Conservation (phyloP, 768 basidiomycete genomes). For the Tulasnella sp. region DNA sequence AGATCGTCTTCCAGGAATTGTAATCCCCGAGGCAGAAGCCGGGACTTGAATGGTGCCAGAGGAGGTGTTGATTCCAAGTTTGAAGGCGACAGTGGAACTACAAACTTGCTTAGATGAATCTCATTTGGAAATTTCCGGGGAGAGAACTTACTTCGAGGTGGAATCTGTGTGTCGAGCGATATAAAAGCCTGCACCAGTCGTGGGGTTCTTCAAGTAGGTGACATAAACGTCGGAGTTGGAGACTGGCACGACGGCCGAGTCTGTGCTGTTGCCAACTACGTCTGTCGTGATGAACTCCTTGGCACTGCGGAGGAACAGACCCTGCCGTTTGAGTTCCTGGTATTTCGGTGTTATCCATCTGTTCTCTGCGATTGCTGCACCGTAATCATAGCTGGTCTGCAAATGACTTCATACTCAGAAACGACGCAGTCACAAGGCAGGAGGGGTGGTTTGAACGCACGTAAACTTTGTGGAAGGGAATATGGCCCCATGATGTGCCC, state of each 20-base stretch:
- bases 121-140: neutral
- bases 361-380: conserved; percentile 58
- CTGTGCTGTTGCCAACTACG: conserved; percentile 59
- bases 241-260: neutral
- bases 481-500: conserved; percentile 82
- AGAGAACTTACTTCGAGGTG: conserved; percentile 42
- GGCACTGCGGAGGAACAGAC: conserved; percentile 78
- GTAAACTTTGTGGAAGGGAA: conserved; percentile 78
- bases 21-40: conserved; percentile 55
- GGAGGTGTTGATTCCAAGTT: conserved; percentile 59
- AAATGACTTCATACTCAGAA: neutral
- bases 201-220: conserved; percentile 68
- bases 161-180: conserved; percentile 70
- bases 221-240: conserved; percentile 37
- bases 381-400: conserved; percentile 74
- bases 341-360: conserved; percentile 60
- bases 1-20: conserved; percentile 71
- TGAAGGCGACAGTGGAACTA: conserved; percentile 49
- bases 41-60: conserved; percentile 57
- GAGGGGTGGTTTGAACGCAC: conserved; percentile 42
- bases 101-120: neutral
- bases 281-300: conserved; percentile 81
- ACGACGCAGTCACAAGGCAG: neutral
- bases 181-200: conserved; percentile 69
- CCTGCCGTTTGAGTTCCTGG: conserved; percentile 79